Conservation (phyloP, 108 stramenopile species). For the Cafeteria roenbergensis region DNA sequence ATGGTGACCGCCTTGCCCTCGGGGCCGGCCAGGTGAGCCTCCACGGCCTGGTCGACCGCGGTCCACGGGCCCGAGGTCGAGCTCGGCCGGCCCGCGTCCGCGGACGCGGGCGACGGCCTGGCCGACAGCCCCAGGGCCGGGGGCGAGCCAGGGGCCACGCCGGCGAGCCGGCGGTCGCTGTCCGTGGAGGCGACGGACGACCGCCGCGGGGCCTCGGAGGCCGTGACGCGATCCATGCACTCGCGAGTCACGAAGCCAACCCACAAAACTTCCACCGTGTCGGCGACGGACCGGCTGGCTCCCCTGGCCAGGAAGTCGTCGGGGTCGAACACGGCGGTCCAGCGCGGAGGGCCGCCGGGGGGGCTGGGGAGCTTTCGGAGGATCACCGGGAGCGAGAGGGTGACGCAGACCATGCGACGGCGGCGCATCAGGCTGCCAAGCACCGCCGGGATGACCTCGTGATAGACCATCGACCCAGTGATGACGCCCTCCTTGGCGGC, state of each 20-base stretch:
- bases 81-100: too few species aligned
- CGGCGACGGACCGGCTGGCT: not conserved
- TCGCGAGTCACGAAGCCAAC: slow-evolving; percentile 1
- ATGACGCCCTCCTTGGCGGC: too few species aligned
- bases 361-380: not conserved
- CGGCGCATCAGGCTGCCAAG: not conserved
- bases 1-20: too few species aligned
- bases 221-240: slow-evolving; percentile 5
- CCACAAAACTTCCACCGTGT: not conserved
- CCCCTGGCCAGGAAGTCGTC: slow-evolving; percentile 8
- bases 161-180: not conserved
- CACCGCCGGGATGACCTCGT: too few species aligned
- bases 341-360: not conserved
- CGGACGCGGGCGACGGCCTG: too few species aligned
- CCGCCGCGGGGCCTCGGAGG: not conserved
- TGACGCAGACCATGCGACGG: not conserved
- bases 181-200: not conserved
- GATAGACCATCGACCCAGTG: too few species aligned
- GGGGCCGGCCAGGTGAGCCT: not conserved
- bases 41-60: not conserved
- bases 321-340: not conserved
- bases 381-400: slow-evolving; percentile 5
- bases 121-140: too few species aligned
- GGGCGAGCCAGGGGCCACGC: too few species aligned
- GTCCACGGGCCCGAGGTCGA: not conserved